phyloP scores from a whole-genome alignment of 345 rosid species.

The Eucalyptus erythrocorys region DNA sequence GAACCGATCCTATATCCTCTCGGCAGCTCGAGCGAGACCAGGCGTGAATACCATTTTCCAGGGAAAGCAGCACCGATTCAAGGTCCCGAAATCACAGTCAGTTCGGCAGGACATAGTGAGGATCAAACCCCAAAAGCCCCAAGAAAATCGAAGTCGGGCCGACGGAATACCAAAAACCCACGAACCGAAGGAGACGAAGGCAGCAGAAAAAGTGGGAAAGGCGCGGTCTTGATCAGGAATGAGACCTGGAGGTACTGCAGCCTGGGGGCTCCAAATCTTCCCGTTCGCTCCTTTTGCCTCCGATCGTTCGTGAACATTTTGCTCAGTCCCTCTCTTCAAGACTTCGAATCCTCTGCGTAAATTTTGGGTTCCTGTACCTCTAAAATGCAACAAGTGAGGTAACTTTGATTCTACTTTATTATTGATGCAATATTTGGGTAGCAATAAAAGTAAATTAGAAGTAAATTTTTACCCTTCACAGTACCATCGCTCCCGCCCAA shows the following conservation, averaged over 20 bases:
- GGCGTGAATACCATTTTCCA: too few species aligned
- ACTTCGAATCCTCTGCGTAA: neutral
- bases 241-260: constrained; percentile 59
- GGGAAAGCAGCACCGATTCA: too few species aligned
- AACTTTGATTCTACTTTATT: neutral
- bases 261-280: constrained; percentile 66
- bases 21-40: neutral
- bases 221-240: neutral
- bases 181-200: neutral
- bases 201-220: neutral
- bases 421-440: neutral
- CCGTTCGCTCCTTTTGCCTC: constrained; percentile 85
- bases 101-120: neutral
- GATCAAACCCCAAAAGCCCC: neutral
- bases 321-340: neutral
- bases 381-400: neutral
- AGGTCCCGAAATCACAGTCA: neutral
- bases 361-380: too few species aligned
- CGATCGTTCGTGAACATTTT: constrained; percentile 59
- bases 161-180: neutral
- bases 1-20: neutral
- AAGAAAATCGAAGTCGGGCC: neutral
- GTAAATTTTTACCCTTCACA: neutral
- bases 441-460: too few species aligned
- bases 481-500: neutral